phyloP scores from a whole-genome alignment of 331 rosid species.

The Malus hybrid region DNA sequence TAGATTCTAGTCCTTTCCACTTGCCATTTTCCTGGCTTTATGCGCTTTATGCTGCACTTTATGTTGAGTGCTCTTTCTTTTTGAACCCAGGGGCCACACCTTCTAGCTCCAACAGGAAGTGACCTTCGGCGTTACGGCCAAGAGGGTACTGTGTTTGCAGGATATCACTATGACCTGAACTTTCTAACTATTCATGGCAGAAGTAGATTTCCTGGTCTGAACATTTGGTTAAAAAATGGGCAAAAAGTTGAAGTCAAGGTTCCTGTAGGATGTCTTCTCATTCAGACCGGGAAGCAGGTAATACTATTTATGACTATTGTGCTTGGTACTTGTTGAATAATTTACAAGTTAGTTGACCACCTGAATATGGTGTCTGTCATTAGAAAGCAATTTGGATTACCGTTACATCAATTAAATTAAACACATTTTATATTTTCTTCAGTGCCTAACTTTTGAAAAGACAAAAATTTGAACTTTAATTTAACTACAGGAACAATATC shows the following conservation, averaged over 20 bases:
- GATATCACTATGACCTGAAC: conserved; percentile 88
- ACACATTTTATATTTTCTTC: background rate
- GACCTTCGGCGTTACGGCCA: conserved; percentile 63
- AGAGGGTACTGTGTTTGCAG: conserved; percentile 81
- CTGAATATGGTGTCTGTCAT: background rate
- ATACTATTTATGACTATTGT: background rate
- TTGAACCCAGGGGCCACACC: conserved; percentile 81
- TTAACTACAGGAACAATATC: background rate
- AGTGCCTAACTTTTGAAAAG: background rate
- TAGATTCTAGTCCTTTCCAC: background rate
- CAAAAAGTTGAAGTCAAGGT: conserved; percentile 86
- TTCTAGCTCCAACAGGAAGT: conserved; percentile 96
- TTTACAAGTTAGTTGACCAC: background rate
- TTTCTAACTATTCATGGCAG: conserved; percentile 89
- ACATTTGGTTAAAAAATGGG: conserved; percentile 90
- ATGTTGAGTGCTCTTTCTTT: conserved; percentile 8
- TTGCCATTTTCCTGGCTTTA: background rate
- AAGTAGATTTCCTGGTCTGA: conserved; percentile 92
- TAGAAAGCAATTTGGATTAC: background rate
- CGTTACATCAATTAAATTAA: background rate
- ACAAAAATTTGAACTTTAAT: background rate
- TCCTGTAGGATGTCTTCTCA: conserved; percentile 87
- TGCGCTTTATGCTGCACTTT: background rate
- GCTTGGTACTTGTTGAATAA: no score
- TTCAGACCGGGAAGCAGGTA: conserved; percentile 96